Percentiles rank a stretch among this genome's conserved stretches.
Evolutionary conservation across 805 yeast genomes (phyloP).

Genomic region (Citeromyces nyonsensis): DNA sequence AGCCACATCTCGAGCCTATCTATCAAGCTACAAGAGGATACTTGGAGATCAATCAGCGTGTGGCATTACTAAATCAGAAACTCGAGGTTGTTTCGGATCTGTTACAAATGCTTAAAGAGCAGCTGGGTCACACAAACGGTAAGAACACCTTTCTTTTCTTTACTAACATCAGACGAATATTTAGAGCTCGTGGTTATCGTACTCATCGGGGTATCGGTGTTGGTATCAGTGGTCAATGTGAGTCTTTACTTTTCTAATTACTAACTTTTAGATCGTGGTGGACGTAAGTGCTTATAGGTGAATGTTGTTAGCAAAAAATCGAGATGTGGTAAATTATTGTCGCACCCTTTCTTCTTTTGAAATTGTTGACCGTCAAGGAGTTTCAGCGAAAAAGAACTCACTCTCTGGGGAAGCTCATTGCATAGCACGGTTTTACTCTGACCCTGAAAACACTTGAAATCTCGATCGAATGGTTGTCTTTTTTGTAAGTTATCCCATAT

Average conservation of each 20-base stretch:
- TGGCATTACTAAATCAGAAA: conserved; percentile 77
- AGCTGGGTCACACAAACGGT: conserved; percentile 82
- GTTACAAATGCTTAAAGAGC: conserved; percentile 92
- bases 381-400: too few species aligned
- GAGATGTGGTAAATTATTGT: neutral
- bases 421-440: too few species aligned
- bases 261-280: conserved; percentile 10
- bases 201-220: conserved; percentile 81
- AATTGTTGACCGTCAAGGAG: too few species aligned
- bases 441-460: too few species aligned
- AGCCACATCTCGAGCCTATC: conserved; percentile 93
- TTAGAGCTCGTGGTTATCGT: conserved; percentile 84
- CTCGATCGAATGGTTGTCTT: too few species aligned
- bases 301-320: neutral
- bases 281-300: conserved; percentile 12
- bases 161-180: conserved; percentile 39
- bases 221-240: conserved; percentile 77
- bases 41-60: conserved; percentile 88
- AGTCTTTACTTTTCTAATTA: conserved; percentile 5
- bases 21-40: conserved; percentile 96
- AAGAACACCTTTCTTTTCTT: conserved; percentile 1
- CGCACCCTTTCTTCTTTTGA: too few species aligned
- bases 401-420: too few species aligned
- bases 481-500: too few species aligned
- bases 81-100: conserved; percentile 88